Base-by-base conservation (phyloP, 2,329 filamentous ascomycete species). In the Didymella exigua region DNA sequence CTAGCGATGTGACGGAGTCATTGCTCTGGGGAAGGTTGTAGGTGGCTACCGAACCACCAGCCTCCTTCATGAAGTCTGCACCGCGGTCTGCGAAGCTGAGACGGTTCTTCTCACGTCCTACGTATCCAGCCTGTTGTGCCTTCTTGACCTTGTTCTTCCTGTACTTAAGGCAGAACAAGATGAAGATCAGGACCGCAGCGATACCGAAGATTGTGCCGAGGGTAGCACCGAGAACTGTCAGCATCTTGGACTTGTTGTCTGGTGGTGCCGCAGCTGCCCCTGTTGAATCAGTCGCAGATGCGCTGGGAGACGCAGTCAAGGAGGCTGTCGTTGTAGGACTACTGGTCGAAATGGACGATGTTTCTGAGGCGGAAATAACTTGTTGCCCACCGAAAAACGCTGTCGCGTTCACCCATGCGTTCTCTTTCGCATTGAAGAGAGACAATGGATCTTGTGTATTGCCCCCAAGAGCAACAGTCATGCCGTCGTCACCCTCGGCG, bases 181-280 rank as follows among this genome's bases (percentile, higher is more conserved):
- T 71, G 1, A 90, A 72, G 23, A 89, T 81, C n/a, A 96, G 78
- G 6, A 96, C 70, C 0, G 86, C 76, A 18, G 89, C 86, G 47
- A 91, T 78, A 16, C 89, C 91, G 47, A 90, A 84, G 19, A 96
- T 86, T n/a, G 88, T 86, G 11, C 93, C 92, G 1, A 98, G 81
- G 0, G 90, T 90, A 45, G 90, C 90, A 29, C 90, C 93, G 1
- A 97, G 82, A 24, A 96, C 88, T 7, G 86, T 77, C 49, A 81
- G 62, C 69, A 75, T 86, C 62, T 75, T 82, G 78, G 70, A 66
- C 60, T 81, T 75, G 59, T 72, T 74, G 54, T 71, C 72, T 26
- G 66, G 72, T 56, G 69, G 48, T 42, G 52, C 63, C 36, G 52
- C 64, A 40, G 58, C 60, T 47, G 63, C 63, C 34, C 69, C 71